Conservation (phyloP, 2,329 filamentous ascomycete species). For the Chrysoporthe cubensis region DNA sequence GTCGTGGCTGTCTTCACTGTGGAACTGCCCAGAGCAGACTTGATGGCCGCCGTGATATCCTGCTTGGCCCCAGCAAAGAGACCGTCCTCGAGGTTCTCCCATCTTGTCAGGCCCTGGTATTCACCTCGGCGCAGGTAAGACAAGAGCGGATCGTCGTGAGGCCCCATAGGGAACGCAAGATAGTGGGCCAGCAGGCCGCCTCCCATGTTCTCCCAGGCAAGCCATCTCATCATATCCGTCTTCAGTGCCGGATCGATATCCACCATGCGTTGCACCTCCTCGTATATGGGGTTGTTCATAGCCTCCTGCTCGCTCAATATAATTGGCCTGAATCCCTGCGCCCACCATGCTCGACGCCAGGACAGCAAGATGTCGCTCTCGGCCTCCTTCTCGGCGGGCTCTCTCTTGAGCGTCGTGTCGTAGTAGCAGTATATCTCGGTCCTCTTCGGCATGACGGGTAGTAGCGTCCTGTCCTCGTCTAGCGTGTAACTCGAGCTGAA, state of each 20-base stretch:
- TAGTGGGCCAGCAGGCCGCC: constrained; percentile 80
- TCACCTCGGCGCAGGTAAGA: constrained; percentile 75
- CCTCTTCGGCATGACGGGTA: constrained; percentile 74
- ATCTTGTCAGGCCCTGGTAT: constrained; percentile 74
- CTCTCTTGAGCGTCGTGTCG: constrained; percentile 67
- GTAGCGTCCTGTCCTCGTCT: constrained; percentile 80
- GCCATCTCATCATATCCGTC: constrained; percentile 77
- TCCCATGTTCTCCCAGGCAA: constrained; percentile 92
- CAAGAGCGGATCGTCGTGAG: constrained; percentile 73
- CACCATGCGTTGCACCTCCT: constrained; percentile 63
- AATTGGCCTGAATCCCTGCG: constrained; percentile 84
- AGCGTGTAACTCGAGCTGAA: constrained; percentile 82
- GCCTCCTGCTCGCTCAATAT: constrained; percentile 81
- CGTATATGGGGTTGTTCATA: constrained; percentile 79
- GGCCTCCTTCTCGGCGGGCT: constrained; percentile 67
- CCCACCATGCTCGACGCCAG: constrained; percentile 96
- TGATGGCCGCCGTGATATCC: constrained; percentile 66
- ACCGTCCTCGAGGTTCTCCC: constrained; percentile 71
- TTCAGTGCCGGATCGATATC: constrained; percentile 66
- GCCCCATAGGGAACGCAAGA: constrained; percentile 82
- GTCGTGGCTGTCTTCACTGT: constrained; percentile 61
- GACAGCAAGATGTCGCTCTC: constrained; percentile 80
- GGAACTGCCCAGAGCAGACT: constrained; percentile 59
- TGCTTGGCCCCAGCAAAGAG: constrained; percentile 73
- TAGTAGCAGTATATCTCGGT: constrained; percentile 91